Evolutionary conservation across 2,329 filamentous ascomycete genomes (phyloP), one percentile per base, ranked within the genome.

Genomic region (Bipolaris cookei): DNA sequence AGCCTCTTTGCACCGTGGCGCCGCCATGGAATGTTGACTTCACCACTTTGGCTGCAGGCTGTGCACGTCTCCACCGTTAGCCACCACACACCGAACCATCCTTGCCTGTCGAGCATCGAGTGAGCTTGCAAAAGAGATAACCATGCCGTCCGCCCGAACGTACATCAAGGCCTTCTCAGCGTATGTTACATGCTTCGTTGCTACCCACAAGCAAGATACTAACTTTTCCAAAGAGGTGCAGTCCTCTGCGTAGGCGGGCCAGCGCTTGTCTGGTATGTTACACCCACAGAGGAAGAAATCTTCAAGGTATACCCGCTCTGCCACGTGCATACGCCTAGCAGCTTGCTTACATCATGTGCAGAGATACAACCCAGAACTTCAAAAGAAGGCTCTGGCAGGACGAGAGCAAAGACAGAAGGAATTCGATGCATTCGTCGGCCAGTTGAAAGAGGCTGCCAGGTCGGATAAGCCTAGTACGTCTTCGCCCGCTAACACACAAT

Each of bases 281-380:
- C 85, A 43, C 95, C 95, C 2, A 89, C 90, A 11, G 92, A 97
- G 68, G 95, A 97, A 77, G 92, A 98, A 79, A 84, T 99, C 39
- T 92, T 96, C 82, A 83, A 85, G 76, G 82, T 83, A 77, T 25
- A 51, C 46, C 16, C 39, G 39, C 20, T 51, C 54, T 38, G 56
- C 64, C 66, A 65, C 62, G 49, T 65, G 63, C 49, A 46, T 46
- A 38, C 13, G 44, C 46, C 44, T 41, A 35, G 41, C 50, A 51
- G 21, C 28, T 35, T 28, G 42, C 46, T 45, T 43, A 62, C 51
- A 58, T 42, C 32, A 21, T 42, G 28, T 37, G 41, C 63, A 91
- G 80, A 87, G 84, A 77, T 98, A 98, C 81, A 98, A 94, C 77
- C 94, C 94, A 0, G 95, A 98, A 32, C 84, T 99, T n/a, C 90